Percentiles rank a stretch among this genome's conserved stretches.
phyloP scores from a whole-genome alignment of 2,329 filamentous ascomycete genomes.

The Epichloe aotearoae region DNA sequence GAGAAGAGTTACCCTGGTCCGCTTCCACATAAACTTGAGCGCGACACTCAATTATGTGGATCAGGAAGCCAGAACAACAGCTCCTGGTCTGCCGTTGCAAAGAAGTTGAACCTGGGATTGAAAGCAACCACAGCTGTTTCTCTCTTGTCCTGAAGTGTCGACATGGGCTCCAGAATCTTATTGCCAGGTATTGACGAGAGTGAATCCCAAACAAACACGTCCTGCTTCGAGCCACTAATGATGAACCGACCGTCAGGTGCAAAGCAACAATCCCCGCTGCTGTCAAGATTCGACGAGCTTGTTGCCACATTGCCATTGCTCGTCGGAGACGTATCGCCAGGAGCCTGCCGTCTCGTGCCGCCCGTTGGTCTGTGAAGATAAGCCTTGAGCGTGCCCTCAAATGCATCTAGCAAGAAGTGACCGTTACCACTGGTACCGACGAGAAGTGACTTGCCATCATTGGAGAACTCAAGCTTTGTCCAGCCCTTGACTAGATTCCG shows the following conservation, averaged over 20 bases:
- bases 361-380: constrained; percentile 51
- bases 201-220: constrained; percentile 79
- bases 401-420: constrained; percentile 89
- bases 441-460: constrained; percentile 81
- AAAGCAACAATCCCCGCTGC: constrained; percentile 73
- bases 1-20: background rate
- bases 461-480: constrained; percentile 90
- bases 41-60: constrained; percentile 27
- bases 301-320: constrained; percentile 17
- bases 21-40: too few species aligned
- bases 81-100: constrained; percentile 81
- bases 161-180: constrained; percentile 48
- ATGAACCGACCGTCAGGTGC: constrained; percentile 82
- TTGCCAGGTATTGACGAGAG: constrained; percentile 40
- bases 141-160: constrained; percentile 51
- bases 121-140: constrained; percentile 67
- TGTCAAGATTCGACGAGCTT: constrained; percentile 31
- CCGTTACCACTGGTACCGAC: constrained; percentile 72
- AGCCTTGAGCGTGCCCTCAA: constrained; percentile 66
- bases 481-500: constrained; percentile 56
- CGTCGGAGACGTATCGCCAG: constrained; percentile 32
- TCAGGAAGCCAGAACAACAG: constrained; percentile 68
- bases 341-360: constrained; percentile 37
- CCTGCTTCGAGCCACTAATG: constrained; percentile 61
- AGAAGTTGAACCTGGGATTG: constrained; percentile 84